Percentiles rank a stretch among this genome's conserved stretches.
Conservation (phyloP, 495 filamentous ascomycete species). For the Tuber umbilicatum region DNA sequence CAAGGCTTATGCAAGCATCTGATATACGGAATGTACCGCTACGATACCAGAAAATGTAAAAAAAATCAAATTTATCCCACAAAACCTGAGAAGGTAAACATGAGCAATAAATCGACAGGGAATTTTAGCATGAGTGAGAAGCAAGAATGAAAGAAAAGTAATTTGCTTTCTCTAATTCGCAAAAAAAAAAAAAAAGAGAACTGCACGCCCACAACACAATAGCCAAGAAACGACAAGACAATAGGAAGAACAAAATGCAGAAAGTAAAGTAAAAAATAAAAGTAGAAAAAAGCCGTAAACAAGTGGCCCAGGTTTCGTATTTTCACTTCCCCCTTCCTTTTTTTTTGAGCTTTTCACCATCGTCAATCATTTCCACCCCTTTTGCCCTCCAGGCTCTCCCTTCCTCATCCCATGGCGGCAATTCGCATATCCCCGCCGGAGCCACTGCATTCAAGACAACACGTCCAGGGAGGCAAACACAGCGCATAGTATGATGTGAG, state of each 20-base stretch:
- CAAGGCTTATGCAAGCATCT: neutral
- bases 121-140: conserved; percentile 1
- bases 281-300: conserved; percentile 5
- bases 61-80: neutral
- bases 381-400: neutral
- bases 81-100: neutral
- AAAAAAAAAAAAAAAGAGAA: conserved; percentile 14
- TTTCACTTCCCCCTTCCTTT: neutral
- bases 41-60: neutral
- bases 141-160: conserved; percentile 12
- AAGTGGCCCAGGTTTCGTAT: neutral
- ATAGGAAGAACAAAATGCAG: conserved; percentile 6
- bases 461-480: neutral
- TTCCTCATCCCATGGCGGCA: neutral
- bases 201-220: conserved; percentile 3
- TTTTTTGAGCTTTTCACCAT: neutral
- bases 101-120: neutral
- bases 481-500: neutral
- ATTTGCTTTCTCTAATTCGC: conserved; percentile 17
- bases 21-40: neutral
- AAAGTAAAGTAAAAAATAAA: conserved; percentile 1
- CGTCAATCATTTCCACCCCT: neutral
- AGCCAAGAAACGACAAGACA: neutral
- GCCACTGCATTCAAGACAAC: neutral
- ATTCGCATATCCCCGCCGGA: neutral